Base-by-base conservation (phyloP, 2,329 filamentous ascomycete species). In the Fonsecaea pugnacius region DNA sequence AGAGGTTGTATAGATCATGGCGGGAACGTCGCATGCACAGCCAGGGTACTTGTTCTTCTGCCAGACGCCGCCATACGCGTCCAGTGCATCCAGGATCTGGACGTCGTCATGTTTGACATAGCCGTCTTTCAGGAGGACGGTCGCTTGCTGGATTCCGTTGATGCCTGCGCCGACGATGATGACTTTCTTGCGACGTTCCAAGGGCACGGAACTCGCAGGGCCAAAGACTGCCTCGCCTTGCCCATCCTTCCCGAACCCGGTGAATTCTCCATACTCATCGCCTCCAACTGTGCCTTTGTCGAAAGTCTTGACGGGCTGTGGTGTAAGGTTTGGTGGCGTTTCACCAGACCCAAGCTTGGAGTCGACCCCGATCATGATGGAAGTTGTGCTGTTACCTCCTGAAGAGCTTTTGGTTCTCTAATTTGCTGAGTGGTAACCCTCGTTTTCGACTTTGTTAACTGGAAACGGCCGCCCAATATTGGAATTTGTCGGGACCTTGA, bases 1-100 rank as follows among this genome's bases (percentile, higher is more conserved):
- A 6, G 43, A 54, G 18, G 54, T 64, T n/a, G 62, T 64, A n/a
- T 67, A 67, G 53, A 60, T 65, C 53, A 64, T 54, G n/a, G 65
- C 62, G 16, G 65, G 65, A 6, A 67, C 62, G 33, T 65, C 63
- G 36, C 63, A 65, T 12, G 63, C 63, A 53, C 63, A 65, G 3
- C 63, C 63, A 4, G 62, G 62, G 43, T 64, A 64, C 16, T n/a
- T 64, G 56, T 64, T 64, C 33, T 64, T 64, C 36, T 55, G 33
- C 62, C 62, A 64, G n/a, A 64, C 62, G 9, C 62, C 62, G 8
- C 62, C 62, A 24, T 55, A 64, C 8, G 40, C 24, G 12, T 48
- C 38, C 7, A 64, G 21, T 24, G 57, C 62, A 27, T 64, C 62
- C 35, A 64, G 56, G n/a, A 64, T 55, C 24, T 60, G 50, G 2